Evolutionary conservation across 2,329 filamentous ascomycete species (phyloP).

Genomic region (Monosporascus sp.): DNA sequence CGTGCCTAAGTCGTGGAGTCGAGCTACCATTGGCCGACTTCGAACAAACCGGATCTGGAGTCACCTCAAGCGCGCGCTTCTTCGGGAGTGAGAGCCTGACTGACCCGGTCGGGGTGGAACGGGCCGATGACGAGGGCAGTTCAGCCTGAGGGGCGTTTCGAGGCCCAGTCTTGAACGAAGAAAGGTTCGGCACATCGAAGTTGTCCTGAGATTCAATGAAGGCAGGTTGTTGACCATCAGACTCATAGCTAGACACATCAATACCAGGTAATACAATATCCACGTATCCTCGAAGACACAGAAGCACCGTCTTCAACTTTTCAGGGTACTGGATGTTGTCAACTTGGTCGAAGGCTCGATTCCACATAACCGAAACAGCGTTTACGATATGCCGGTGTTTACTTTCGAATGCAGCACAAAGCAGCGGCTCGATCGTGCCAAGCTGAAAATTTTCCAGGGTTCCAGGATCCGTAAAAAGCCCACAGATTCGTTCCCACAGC

Average conservation of each 20-base stretch:
- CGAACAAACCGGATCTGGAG: conserved; percentile 19
- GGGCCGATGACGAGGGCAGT: conserved; percentile 17
- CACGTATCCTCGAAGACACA: conserved; percentile 50
- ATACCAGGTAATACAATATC: conserved; percentile 42
- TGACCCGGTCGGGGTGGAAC: conserved; percentile 27
- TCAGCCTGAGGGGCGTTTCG: conserved; percentile 9
- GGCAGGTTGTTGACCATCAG: conserved; percentile 32
- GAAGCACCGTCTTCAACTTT: conserved; percentile 56
- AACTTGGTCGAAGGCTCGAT: conserved; percentile 58
- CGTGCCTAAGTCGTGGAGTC: conserved; percentile 60
- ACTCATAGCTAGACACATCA: conserved; percentile 32
- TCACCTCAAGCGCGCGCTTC: conserved; percentile 16
- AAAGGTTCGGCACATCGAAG: conserved; percentile 22
- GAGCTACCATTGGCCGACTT: conserved; percentile 30
- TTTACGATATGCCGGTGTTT: conserved; percentile 51
- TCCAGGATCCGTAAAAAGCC: conserved; percentile 29
- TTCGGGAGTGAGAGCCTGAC: conserved; percentile 27
- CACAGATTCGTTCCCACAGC: conserved; percentile 47
- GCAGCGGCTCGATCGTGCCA: conserved; percentile 46
- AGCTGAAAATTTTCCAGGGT: conserved; percentile 40
- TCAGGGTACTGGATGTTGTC: conserved; percentile 59
- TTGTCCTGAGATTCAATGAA: conserved; percentile 49
- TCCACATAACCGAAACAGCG: conserved; percentile 57
- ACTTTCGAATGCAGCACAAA: conserved; percentile 53
- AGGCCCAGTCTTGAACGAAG: conserved; percentile 17